Percentiles rank a stretch among this genome's conserved stretches.
Evolutionary conservation across 257 asterid species (phyloP).

Genomic region (Rehmannia glutinosa): DNA sequence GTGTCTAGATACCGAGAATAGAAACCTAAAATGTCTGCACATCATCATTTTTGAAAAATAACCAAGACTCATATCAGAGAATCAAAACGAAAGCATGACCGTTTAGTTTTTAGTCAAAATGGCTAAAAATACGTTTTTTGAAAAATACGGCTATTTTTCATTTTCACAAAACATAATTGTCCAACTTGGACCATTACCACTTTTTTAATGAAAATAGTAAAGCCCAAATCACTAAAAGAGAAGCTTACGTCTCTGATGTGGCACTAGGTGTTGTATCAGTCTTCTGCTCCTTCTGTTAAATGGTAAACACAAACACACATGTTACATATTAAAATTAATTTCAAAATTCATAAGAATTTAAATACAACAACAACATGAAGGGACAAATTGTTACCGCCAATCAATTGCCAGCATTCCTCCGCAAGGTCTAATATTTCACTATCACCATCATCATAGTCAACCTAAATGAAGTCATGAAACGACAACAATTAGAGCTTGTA

Average conservation of each 20-base stretch:
- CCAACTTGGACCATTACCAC: no score
- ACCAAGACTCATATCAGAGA: no score
- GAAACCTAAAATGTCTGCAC: no score
- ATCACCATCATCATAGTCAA: slow-evolving; percentile 25
- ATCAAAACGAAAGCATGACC: no score
- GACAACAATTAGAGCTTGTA: no score
- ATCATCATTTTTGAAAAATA: no score
- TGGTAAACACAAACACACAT: background rate
- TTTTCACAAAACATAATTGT: no score
- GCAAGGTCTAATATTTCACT: slow-evolving; percentile 23
- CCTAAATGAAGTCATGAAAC: slow-evolving; percentile 14
- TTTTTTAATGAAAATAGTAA: no score
- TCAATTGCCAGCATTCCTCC: slow-evolving; percentile 21
- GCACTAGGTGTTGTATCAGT: background rate
- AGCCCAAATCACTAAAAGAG: background rate
- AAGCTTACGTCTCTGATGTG: slow-evolving; percentile 6
- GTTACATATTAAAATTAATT: background rate
- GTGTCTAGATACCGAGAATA: no score
- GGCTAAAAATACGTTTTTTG: no score
- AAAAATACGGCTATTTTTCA: no score
- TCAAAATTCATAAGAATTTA: background rate
- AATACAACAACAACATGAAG: background rate
- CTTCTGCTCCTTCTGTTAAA: slow-evolving; percentile 5
- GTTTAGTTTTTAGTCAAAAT: no score
- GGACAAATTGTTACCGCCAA: background rate